These are phyloP conservation scores for Erigeron philadelphicus DNA, from an alignment of 140 eudicot genomes.

Conservation along the genomic window DNA sequence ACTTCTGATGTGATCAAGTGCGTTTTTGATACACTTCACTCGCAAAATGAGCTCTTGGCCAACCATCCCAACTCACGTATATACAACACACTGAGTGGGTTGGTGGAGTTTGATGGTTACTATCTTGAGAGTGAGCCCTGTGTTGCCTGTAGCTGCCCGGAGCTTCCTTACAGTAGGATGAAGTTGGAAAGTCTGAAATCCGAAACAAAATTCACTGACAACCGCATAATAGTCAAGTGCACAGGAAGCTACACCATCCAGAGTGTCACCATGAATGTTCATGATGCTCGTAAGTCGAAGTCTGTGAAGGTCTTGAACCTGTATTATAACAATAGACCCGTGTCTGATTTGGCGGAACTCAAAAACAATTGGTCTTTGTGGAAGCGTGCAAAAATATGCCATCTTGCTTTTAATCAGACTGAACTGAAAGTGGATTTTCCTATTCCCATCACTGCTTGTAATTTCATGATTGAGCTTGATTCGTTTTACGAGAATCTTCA, in stretches of 20 bases:
- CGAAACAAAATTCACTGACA: slow-evolving; percentile 94
- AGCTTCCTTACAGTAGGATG: slow-evolving; percentile 92
- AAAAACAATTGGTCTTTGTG: slow-evolving; percentile 97
- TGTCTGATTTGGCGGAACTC: slow-evolving; percentile 88
- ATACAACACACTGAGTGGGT: slow-evolving; percentile 90
- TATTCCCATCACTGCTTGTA: slow-evolving; percentile 96
- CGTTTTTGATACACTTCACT: slow-evolving; percentile 88
- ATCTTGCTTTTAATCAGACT: slow-evolving; percentile 86
- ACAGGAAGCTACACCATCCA: slow-evolving; percentile 99
- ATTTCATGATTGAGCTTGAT: slow-evolving; percentile 98
- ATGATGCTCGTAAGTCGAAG: slow-evolving; percentile 98
- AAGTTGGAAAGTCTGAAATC: slow-evolving; percentile 93
- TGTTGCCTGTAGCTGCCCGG: slow-evolving; percentile 99
- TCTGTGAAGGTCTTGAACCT: slow-evolving; percentile 93
- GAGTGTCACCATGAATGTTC: slow-evolving; percentile 96
- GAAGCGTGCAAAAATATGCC: slow-evolving; percentile 98
- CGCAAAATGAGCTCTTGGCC: slow-evolving; percentile 92
- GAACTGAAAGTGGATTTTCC: slow-evolving; percentile 96
- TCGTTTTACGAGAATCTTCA: slow-evolving; percentile 98
- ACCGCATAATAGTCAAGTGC: slow-evolving; percentile 96
- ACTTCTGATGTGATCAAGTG: slow-evolving; percentile 78
- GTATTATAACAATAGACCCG: slow-evolving; percentile 98
- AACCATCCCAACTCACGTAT: slow-evolving; percentile 99
- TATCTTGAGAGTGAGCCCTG: slow-evolving; percentile 99
- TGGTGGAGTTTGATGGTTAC: slow-evolving; percentile 98